These are phyloP conservation scores for Colletotrichum horii DNA, from an alignment of 2,329 filamentous ascomycete genomes.

Conservation along the genomic window DNA sequence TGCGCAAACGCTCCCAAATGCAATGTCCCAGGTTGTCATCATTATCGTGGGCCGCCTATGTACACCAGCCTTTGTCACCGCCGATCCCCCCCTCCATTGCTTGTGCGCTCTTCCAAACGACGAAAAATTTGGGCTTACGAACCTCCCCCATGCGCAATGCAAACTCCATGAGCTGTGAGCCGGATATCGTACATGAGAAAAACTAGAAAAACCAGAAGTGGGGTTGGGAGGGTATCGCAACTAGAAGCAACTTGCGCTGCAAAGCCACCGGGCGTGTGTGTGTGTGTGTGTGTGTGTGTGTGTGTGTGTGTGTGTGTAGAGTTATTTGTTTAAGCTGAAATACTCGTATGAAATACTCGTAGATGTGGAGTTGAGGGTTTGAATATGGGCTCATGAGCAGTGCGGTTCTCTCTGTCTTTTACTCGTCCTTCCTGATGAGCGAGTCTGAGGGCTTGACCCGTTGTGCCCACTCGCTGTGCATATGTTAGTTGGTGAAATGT, in stretches of 20 bases:
- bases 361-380: conserved; percentile 19
- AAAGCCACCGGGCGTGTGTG: conserved; percentile 3
- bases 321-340: neutral
- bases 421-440: conserved; percentile 62
- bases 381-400: neutral
- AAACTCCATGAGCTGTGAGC: conserved; percentile 16
- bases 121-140: conserved; percentile 4
- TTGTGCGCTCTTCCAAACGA: neutral
- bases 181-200: conserved; percentile 23
- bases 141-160: conserved; percentile 18
- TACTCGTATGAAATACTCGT: conserved; percentile 16
- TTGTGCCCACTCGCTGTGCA: conserved; percentile 69
- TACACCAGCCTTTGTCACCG: conserved; percentile 10
- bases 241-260: conserved; percentile 16
- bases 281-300: conserved; percentile 4
- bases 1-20: neutral
- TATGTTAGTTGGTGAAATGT: conserved; percentile 17
- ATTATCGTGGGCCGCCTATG: conserved; percentile 20
- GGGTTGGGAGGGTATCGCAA: conserved; percentile 26
- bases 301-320: neutral
- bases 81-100: neutral
- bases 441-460: conserved; percentile 65
- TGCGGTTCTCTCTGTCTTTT: conserved; percentile 44
- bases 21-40: conserved; percentile 1
- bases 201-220: conserved; percentile 22